These are phyloP conservation scores for Piromyces sp. DNA, from an alignment of 192 early-diverging fungal genomes.

Conservation along the genomic window DNA sequence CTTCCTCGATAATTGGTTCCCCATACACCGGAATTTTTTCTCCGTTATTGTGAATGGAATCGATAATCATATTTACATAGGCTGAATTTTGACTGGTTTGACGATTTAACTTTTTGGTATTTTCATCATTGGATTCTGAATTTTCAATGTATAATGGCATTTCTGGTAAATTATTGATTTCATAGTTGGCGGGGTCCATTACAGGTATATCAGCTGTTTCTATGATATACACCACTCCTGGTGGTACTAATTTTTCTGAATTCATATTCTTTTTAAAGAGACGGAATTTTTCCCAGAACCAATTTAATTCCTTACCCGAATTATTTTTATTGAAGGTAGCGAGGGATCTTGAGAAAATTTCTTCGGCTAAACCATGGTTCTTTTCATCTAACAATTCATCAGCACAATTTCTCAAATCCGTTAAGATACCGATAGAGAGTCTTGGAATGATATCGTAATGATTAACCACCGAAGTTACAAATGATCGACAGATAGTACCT, in stretches of 20 bases:
- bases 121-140: neutral
- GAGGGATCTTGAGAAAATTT: neutral
- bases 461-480: slow-evolving; percentile 69
- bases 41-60: neutral
- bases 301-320: neutral
- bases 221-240: neutral
- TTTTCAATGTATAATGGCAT: neutral
- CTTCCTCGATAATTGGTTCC: neutral
- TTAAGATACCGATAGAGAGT: slow-evolving; percentile 53
- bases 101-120: neutral
- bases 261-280: neutral
- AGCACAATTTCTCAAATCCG: slow-evolving; percentile 23
- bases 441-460: slow-evolving; percentile 60
- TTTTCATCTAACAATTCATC: neutral
- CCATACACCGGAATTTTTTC: neutral
- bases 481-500: slow-evolving; percentile 43
- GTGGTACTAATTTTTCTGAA: neutral
- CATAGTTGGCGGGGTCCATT: neutral
- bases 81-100: neutral
- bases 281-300: neutral
- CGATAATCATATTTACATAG: neutral
- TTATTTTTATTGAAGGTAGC: neutral
- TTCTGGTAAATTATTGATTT: neutral
- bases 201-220: neutral
- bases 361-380: neutral